Base-by-base conservation (phyloP, 2,329 filamentous ascomycete genomes). In the Fusarium sororula region DNA sequence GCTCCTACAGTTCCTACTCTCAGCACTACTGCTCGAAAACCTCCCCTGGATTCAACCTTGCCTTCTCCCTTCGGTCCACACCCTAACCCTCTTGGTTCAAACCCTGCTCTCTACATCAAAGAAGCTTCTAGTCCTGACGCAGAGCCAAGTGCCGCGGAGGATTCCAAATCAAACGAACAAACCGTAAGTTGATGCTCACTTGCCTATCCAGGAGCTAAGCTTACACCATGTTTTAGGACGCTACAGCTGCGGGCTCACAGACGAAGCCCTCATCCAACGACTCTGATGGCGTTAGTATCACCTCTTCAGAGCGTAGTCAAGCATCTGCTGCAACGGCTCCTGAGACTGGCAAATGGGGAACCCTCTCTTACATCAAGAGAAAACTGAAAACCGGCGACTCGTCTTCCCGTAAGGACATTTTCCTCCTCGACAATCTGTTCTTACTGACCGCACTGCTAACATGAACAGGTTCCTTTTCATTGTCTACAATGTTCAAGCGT, bases 391-490 rank as follows among this genome's bases (percentile, higher is more conserved):
- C 50, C 13, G 24, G n/a, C 7, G 30, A 26, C 20, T 53, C 41
- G 11, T 50, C 57, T n/a, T 42, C 53, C 24, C 37, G 71, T 73
- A 60, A 71, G 66, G 26, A 11, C 3, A 22, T 20, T 22, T 56
- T 17, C 10, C 13, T 6, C 4, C 5, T 17, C 2, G 7, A 17
- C 10, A n/a, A 8, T 7, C 12, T 32, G 3, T 18, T 28, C 11
- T 8, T 38, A 9, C 6, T 15, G 22, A 8, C 7, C 45, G 44
- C 5, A 18, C 44, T 48, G 20, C 37, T 30, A n/a, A n/a, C n/a
- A 30, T 10, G 22, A 26, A 15, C 17, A 63, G 62, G 48, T 76
- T 13, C 47, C 77, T 50, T 57, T 15, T 57, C 55, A n/a, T 13
- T 45, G 39, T 28, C 65, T 14, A 38, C 37, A 28, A n/a, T 57